Percentiles rank a stretch among this genome's conserved stretches.
phyloP scores from a whole-genome alignment of 805 yeast genomes.

The Nakazawaea holstii region DNA sequence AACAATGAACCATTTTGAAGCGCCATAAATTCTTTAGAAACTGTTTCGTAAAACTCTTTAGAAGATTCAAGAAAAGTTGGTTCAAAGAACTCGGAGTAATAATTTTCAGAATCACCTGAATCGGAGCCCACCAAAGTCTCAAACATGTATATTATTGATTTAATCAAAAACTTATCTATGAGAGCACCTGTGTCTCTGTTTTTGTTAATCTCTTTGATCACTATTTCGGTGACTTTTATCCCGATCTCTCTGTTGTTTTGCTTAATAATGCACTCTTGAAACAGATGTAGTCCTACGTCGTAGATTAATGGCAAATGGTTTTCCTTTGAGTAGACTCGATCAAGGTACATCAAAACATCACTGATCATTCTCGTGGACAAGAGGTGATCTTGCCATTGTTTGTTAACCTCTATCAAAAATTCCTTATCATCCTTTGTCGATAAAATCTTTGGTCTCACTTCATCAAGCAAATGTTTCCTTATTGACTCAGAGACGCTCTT shows the following conservation, averaged over 20 bases:
- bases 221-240: slow-evolving; percentile 35
- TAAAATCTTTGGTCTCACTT: slow-evolving; percentile 16
- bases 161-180: slow-evolving; percentile 53
- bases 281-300: slow-evolving; percentile 68
- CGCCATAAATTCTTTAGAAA: slow-evolving; percentile 39
- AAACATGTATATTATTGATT: slow-evolving; percentile 63
- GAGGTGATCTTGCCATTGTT: slow-evolving; percentile 68
- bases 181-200: slow-evolving; percentile 51
- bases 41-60: slow-evolving; percentile 44
- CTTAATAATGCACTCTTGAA: slow-evolving; percentile 55
- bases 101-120: slow-evolving; percentile 46
- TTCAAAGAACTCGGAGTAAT: slow-evolving; percentile 61
- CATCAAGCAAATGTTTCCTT: slow-evolving; percentile 35
- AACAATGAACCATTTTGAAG: slow-evolving; percentile 48
- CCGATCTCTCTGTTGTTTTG: slow-evolving; percentile 48
- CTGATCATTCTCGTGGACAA: slow-evolving; percentile 72
- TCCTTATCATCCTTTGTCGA: slow-evolving; percentile 14
- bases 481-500: slow-evolving; percentile 51
- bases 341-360: slow-evolving; percentile 82
- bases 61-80: slow-evolving; percentile 54
- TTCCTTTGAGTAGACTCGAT: slow-evolving; percentile 77
- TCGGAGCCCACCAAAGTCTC: slow-evolving; percentile 40
- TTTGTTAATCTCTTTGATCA: slow-evolving; percentile 50
- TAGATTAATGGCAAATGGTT: slow-evolving; percentile 54
- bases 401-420: slow-evolving; percentile 27